A percentile compares a stretch with the other conserved stretches of the same genome.
These are phyloP conservation scores for Ophiocordyceps polyrhachis-furcata DNA, from an alignment of 2,329 filamentous ascomycete species.

Conservation along the genomic window DNA sequence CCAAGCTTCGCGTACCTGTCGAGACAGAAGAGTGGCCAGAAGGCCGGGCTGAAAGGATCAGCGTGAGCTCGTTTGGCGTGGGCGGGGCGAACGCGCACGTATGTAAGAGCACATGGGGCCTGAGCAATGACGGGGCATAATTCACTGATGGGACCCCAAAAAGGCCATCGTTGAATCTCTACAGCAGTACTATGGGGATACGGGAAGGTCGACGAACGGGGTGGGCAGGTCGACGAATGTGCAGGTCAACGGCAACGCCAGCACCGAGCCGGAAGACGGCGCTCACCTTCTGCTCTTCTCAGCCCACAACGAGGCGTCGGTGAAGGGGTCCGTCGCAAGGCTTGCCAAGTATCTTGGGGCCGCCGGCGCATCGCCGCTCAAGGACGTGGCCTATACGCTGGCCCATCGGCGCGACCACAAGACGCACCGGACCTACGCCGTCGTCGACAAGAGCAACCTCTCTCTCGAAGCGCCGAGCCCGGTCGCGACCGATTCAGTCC, in stretches of 20 bases:
- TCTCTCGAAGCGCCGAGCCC: not conserved
- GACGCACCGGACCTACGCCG: not conserved
- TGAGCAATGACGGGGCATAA: too few species aligned
- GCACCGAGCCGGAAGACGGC: too few species aligned
- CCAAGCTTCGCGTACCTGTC: not conserved
- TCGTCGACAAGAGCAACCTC: not conserved
- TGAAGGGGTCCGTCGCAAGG: not conserved
- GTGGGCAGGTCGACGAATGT: too few species aligned
- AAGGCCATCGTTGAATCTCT: not conserved
- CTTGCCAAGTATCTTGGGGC: not conserved
- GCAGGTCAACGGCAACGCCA: too few species aligned
- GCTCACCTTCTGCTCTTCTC: not conserved
- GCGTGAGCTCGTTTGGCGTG: too few species aligned
- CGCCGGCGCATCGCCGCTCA: not conserved
- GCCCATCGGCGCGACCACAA: not conserved
- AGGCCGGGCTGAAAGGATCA: not conserved
- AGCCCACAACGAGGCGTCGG: not conserved
- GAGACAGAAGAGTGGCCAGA: not conserved
- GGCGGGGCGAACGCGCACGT: not conserved
- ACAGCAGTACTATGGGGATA: too few species aligned
- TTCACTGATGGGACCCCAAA: too few species aligned
- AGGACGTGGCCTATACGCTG: not conserved
- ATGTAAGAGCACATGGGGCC: not conserved
- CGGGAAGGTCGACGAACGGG: too few species aligned
- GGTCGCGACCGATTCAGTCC: not conserved